These are phyloP conservation scores for Salix koriyanagi DNA, from an alignment of 345 rosid genomes.

Conservation along the genomic window DNA sequence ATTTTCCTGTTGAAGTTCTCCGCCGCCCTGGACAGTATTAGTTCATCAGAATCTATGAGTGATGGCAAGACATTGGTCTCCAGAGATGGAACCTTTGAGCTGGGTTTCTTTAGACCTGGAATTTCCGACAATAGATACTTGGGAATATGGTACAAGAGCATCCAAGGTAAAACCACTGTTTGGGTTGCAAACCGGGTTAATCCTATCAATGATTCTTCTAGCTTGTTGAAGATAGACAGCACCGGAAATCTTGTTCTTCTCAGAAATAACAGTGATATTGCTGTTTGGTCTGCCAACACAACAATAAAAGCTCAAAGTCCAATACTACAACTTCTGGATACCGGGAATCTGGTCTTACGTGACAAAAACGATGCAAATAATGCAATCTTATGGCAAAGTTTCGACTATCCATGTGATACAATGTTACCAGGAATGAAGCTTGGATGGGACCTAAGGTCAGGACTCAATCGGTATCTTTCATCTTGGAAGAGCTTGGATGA, in stretches of 20 bases:
- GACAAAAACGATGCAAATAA: neutral
- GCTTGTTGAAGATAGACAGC: constrained; percentile 8
- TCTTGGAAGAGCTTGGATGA: constrained; percentile 10
- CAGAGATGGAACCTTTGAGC: constrained; percentile 4
- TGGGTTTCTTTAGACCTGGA: neutral
- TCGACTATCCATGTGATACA: neutral
- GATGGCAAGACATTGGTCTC: constrained; percentile 12
- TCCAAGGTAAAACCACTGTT: neutral
- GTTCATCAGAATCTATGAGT: neutral
- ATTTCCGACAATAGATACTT: neutral
- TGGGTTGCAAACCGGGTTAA: neutral
- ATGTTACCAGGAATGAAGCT: neutral
- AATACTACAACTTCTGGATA: constrained; percentile 12
- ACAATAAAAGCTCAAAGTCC: neutral
- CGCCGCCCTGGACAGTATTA: constrained; percentile 1
- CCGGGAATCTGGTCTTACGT: constrained; percentile 22
- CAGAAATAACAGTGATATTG: neutral
- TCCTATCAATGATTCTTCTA: neutral
- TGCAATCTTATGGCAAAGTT: neutral
- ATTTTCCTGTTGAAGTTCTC: neutral
- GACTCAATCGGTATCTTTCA: neutral
- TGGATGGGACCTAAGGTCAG: neutral
- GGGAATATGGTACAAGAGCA: neutral
- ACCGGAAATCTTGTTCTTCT: constrained; percentile 15
- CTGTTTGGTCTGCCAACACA: constrained; percentile 23